These are phyloP conservation scores for Bromus sterilis DNA, from an alignment of 176 grass and related monocot species.

Conservation along the genomic window DNA sequence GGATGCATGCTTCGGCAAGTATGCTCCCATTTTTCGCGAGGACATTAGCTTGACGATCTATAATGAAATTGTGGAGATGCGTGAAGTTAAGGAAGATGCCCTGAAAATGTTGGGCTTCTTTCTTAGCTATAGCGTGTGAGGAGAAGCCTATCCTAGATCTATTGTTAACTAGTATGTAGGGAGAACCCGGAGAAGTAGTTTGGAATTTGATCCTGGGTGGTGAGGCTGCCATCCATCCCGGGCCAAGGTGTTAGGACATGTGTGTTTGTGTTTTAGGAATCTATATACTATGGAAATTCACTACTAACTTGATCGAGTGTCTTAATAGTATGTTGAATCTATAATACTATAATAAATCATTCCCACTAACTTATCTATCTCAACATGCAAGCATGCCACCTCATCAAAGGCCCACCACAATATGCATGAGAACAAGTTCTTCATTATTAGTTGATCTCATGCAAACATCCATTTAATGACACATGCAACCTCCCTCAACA, in stretches of 20 bases:
- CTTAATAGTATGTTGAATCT: too few species aligned
- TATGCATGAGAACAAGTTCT: too few species aligned
- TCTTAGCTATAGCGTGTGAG: not conserved
- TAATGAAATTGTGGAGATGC: not conserved
- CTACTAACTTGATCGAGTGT: too few species aligned
- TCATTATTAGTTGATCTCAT: too few species aligned
- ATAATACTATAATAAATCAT: too few species aligned
- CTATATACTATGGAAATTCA: too few species aligned
- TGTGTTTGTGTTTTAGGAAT: not conserved
- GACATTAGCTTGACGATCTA: not conserved
- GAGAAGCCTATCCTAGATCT: not conserved
- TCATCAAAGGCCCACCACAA: too few species aligned
- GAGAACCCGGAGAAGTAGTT: not conserved
- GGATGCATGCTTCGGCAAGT: not conserved
- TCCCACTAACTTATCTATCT: too few species aligned
- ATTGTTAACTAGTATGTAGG: not conserved
- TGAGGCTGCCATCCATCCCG: not conserved
- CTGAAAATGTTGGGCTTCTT: not conserved
- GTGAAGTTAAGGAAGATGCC: not conserved
- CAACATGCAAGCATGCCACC: too few species aligned
- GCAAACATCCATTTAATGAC: too few species aligned
- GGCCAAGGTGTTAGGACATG: not conserved
- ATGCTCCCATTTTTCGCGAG: not conserved
- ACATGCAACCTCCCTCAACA: too few species aligned
- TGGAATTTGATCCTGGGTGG: not conserved